Base-by-base conservation (phyloP, 2,329 filamentous ascomycete genomes). In the Exophiala sideris region DNA sequence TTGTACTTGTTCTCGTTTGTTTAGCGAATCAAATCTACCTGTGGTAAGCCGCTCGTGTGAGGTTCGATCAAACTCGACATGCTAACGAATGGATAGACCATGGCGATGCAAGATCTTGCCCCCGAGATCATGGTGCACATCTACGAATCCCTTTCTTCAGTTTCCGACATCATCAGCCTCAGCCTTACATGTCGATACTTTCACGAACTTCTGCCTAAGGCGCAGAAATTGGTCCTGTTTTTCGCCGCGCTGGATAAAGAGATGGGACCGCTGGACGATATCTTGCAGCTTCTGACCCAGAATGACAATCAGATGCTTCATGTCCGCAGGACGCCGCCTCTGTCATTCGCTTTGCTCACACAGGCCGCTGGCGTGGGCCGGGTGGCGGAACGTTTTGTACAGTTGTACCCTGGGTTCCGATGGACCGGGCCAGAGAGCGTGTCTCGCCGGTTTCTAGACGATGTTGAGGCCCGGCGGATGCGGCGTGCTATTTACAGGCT, bases 401-500 rank as follows among this genome's bases (percentile, higher is more conserved):
- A 75, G n/a, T 75, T 84, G n/a, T 85, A 84, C 62, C 80, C 81
- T 0, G 74, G 79, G 64, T 82, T 83, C 68, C 83, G 83, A 65
- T 85, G 82, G 82, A 83, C 82, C 62, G 64, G 71, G 52, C 76
- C 82, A 60, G 49, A 60, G n/a, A 83, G 73, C 58, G 76, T 78
- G 52, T 71, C 77, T 52, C 77, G 82, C 8, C 79, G 82, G 8
- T 72, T 80, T 2, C 68, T 85, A 45, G 76, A 72, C 1, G 56
- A 59, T 34, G 56, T 70, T 2, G 82, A 85, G 64, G 73, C 76
- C 3, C 77, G 74, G 46, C 70, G 71, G 5, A 63, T 84, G 9
- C 76, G 82, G 9, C 75, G 81, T 38, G 82, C 82, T 8, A 68
- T 84, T 8, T 85, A 85, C 64, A 76, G 82, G 7, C 68, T 82